Evolutionary conservation across 306 rosid species (phyloP), one percentile per base, ranked within the genome.

Genomic region (Abrus precatorius): DNA sequence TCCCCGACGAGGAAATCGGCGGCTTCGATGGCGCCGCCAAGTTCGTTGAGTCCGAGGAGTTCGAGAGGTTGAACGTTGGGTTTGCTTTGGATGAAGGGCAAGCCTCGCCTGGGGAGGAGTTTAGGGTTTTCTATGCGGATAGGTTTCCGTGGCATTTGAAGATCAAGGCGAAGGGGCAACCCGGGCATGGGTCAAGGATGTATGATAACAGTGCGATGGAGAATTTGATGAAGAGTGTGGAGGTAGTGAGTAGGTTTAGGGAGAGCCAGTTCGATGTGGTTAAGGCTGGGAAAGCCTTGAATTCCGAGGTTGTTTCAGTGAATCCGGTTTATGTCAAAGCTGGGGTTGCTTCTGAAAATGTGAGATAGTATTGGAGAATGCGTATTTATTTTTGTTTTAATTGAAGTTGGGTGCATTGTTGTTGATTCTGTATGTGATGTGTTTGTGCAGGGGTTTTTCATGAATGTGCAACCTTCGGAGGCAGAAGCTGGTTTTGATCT

Each of bases 401-500:
- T 70, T 14, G 1, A 3, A 5, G 49, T 7, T 56, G 38, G 47
- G 20, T 20, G 20, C 20, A 20, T 20, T 20, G 20, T 65, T 54
- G 62, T 29, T 62, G 49, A 6, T 74, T 41, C 1, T 20, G 3
- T 38, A 50, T 70, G 71, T 6, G 66, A 61, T 64, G 32, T 56
- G 64, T 68, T 80, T 72, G 77, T 86, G 81, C 84, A 92, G 97
- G 99, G 95, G 34, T 95, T 93, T 87, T 91, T 66, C 61, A 95
- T 95, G 99, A 95, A 95, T 62, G 85, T 93, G 87, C 99, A 93
- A 69, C 96, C 99, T 67, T 95, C 97, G 0, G 96, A 89, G 82
- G 99, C 97, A 1, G 99, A 93, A 34, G 99, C 98, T 7, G 97
- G 98, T 13, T 95, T 95, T 59, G 87, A 95, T 80, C 69, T 93